Percentiles rank a stretch among this genome's conserved stretches.
phyloP scores from a whole-genome alignment of 2,329 filamentous ascomycete genomes.

The Paecilomyces formosus region DNA sequence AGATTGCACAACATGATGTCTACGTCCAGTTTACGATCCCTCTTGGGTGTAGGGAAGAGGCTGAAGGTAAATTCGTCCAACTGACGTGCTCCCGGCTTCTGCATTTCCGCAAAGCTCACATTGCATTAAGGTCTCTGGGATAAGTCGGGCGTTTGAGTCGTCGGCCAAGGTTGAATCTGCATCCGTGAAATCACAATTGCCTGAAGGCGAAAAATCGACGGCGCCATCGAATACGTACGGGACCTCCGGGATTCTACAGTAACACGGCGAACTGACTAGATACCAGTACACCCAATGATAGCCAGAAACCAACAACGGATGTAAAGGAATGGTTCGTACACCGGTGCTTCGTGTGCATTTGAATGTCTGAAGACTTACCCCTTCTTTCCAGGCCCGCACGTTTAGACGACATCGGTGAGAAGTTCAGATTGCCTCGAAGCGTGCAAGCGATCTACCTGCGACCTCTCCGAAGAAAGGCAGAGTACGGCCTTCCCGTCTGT shows the following conservation, averaged over 20 bases:
- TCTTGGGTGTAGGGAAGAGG: constrained; percentile 6
- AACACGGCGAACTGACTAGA: not conserved
- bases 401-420: constrained; percentile 22
- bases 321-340: constrained; percentile 22
- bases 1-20: constrained; percentile 5
- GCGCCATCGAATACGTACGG: not conserved
- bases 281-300: not conserved
- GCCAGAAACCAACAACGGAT: not conserved
- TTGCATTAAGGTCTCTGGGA: not conserved
- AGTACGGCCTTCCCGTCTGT: constrained; percentile 75
- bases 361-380: constrained; percentile 1
- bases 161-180: constrained; percentile 9
- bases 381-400: constrained; percentile 26
- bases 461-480: constrained; percentile 66
- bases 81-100: not conserved
- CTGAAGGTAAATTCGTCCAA: constrained; percentile 12
- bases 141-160: constrained; percentile 6
- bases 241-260: not conserved
- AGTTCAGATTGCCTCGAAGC: constrained; percentile 61
- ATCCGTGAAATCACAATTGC: not conserved
- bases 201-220: not conserved
- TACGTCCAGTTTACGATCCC: constrained; percentile 6
- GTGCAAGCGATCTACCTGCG: constrained; percentile 81
- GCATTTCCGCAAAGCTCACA: not conserved
- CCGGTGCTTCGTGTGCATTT: not conserved